These are phyloP conservation scores for Rhodotorula glutinis DNA, from an alignment of 1,284 basidiomycete species.

Conservation along the genomic window DNA sequence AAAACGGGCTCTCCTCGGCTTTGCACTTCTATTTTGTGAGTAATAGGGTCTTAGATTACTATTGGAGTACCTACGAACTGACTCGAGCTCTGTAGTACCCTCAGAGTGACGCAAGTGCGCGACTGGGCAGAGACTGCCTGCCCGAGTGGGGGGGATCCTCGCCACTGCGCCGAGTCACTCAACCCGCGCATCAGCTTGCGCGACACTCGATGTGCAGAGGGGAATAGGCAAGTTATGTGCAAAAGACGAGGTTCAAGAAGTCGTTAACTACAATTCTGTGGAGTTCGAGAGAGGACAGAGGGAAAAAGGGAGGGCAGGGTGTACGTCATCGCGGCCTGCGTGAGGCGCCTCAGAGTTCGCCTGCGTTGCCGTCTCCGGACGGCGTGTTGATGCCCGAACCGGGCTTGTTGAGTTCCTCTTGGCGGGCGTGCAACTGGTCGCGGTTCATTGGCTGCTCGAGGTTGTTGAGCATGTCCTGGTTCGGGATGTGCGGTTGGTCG, in stretches of 20 bases:
- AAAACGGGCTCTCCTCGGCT: not conserved
- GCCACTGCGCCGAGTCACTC: not conserved
- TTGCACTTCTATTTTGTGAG: no score
- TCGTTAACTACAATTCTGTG: no score
- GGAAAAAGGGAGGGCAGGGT: not conserved
- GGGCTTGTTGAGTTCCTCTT: slow-evolving; percentile 18
- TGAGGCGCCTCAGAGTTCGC: not conserved
- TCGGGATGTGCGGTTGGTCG: slow-evolving; percentile 47
- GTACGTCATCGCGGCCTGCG: not conserved
- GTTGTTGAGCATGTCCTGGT: slow-evolving; percentile 43
- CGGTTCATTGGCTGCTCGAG: slow-evolving; percentile 50
- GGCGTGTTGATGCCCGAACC: not conserved
- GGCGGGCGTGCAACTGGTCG: slow-evolving; percentile 46
- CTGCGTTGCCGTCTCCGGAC: slow-evolving; percentile 1
- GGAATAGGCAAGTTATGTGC: no score
- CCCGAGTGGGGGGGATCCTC: not conserved
- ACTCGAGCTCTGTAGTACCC: no score
- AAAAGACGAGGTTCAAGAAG: no score
- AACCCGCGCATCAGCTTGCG: no score
- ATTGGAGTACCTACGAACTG: no score
- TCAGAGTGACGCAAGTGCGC: no score
- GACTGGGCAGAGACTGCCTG: no score
- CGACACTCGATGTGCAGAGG: no score
- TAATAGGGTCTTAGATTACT: no score
- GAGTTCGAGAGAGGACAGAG: not conserved